Percentiles rank a stretch among this genome's conserved stretches.
These are phyloP conservation scores for Sphaerulina vaccinii DNA, from an alignment of 2,329 filamentous ascomycete genomes.

Conservation along the genomic window DNA sequence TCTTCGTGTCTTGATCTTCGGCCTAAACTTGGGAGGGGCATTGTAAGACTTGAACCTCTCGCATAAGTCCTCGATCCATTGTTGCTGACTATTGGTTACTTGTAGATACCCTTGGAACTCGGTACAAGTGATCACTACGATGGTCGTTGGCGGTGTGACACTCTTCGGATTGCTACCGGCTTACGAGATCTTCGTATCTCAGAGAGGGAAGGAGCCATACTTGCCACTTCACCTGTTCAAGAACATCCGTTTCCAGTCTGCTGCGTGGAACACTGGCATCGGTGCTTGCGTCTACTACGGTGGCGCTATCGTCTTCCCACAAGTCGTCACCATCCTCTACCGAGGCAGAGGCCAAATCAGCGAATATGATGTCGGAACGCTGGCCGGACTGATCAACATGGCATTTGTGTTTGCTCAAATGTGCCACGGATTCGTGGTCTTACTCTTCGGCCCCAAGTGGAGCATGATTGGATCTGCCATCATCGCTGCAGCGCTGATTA, in stretches of 20 bases:
- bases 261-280: constrained; percentile 30
- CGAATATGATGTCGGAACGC: constrained; percentile 29
- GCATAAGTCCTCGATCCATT: background rate
- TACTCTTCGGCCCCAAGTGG: constrained; percentile 29
- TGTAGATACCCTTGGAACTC: constrained; percentile 33
- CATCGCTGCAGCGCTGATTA: constrained; percentile 26
- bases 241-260: constrained; percentile 29
- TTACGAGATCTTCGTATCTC: constrained; percentile 28
- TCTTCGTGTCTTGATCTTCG: constrained; percentile 30
- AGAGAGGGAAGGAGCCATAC: constrained; percentile 27
- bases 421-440: constrained; percentile 30
- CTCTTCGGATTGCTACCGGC: constrained; percentile 28
- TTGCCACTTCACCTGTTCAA: constrained; percentile 32
- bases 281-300: constrained; percentile 30
- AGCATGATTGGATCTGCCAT: constrained; percentile 30
- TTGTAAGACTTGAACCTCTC: constrained; percentile 17
- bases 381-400: constrained; percentile 29
- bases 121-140: constrained; percentile 31
- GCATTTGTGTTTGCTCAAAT: constrained; percentile 32
- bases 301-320: constrained; percentile 28
- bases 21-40: constrained; percentile 33
- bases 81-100: background rate
- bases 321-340: constrained; percentile 29
- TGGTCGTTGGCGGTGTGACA: constrained; percentile 29
- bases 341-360: constrained; percentile 29